Evolutionary conservation across 257 asterid species (phyloP).

Genomic region (Oldenlandia corymbosa): DNA sequence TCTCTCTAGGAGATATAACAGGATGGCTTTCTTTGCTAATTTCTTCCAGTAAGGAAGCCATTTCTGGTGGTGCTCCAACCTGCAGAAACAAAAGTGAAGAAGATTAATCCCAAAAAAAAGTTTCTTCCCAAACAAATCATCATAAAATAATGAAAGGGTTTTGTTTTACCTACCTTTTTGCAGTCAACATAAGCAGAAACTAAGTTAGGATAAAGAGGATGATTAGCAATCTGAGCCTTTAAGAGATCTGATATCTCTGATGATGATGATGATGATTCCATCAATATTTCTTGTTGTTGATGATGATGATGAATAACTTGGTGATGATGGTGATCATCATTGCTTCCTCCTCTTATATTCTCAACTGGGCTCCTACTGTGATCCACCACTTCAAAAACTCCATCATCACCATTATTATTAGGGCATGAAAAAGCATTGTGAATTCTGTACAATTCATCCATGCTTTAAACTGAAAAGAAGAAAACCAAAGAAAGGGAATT

Average conservation of each 20-base stretch:
- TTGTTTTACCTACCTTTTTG: conserved; percentile 66
- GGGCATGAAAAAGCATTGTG: conserved; percentile 37
- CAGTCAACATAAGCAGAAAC: conserved; percentile 68
- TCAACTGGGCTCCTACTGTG: conserved; percentile 11
- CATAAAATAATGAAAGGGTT: too few relatives aligned
- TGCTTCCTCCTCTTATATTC: neutral
- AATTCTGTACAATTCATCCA: conserved; percentile 51
- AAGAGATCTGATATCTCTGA: conserved; percentile 44
- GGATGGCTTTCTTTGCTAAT: conserved; percentile 47
- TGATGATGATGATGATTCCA: conserved; percentile 10
- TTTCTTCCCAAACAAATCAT: too few relatives aligned
- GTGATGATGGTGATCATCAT: neutral
- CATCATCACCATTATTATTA: conserved; percentile 7
- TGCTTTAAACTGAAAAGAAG: neutral
- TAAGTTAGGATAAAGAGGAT: conserved; percentile 76
- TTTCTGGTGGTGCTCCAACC: conserved; percentile 78
- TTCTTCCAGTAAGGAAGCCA: conserved; percentile 65
- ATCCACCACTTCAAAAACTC: conserved; percentile 7
- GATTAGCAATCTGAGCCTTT: conserved; percentile 75
- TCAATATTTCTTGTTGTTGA: neutral
- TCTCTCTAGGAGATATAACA: conserved; percentile 18
- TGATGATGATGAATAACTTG: conserved; percentile 6
- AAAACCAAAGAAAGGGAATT: neutral
- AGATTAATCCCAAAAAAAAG: too few relatives aligned
- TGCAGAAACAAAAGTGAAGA: conserved; percentile 14